A percentile compares a stretch with the other conserved stretches of the same genome.
Evolutionary conservation across 495 filamentous ascomycete species (phyloP).

Genomic region (Podospora pseudopauciseta): DNA sequence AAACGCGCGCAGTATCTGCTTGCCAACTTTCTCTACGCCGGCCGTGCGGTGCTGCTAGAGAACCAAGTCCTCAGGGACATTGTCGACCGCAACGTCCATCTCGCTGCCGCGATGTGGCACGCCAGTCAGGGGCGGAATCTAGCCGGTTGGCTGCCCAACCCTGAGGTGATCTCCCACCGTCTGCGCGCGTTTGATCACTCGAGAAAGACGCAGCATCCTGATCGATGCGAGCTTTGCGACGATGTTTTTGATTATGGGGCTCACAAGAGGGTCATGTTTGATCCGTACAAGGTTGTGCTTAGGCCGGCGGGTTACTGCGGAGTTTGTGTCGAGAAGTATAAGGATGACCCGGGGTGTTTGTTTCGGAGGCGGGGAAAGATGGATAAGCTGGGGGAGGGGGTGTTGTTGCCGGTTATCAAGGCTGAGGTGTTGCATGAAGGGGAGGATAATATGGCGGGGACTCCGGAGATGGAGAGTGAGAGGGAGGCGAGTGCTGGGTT

Average conservation of each 20-base stretch:
- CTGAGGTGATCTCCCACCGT: background rate
- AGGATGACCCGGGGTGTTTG: background rate
- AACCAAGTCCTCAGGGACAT: background rate
- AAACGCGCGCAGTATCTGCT: constrained; percentile 9
- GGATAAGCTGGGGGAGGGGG: background rate
- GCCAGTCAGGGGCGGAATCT: constrained; percentile 8
- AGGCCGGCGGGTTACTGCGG: constrained; percentile 20
- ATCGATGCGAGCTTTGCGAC: constrained; percentile 21
- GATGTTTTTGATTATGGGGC: constrained; percentile 16
- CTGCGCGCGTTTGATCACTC: constrained; percentile 12
- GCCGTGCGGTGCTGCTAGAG: constrained; percentile 14
- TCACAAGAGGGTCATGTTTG: constrained; percentile 16
- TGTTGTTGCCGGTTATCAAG: background rate
- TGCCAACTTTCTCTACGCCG: constrained; percentile 21
- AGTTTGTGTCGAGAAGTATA: constrained; percentile 13
- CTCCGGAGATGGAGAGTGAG: too few species aligned
- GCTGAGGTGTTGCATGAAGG: background rate
- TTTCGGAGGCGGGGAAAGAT: constrained; percentile 2
- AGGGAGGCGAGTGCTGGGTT: background rate
- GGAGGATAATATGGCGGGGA: too few species aligned
- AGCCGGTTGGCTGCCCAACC: constrained; percentile 7
- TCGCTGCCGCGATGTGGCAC: constrained; percentile 8
- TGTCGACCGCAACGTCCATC: constrained; percentile 9
- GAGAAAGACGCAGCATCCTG: constrained; percentile 22
- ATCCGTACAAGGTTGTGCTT: constrained; percentile 15